Evolutionary conservation across 176 grass and related monocot species (phyloP), one percentile per base, ranked within the genome.

Genomic region (Saccharum officinarum): DNA sequence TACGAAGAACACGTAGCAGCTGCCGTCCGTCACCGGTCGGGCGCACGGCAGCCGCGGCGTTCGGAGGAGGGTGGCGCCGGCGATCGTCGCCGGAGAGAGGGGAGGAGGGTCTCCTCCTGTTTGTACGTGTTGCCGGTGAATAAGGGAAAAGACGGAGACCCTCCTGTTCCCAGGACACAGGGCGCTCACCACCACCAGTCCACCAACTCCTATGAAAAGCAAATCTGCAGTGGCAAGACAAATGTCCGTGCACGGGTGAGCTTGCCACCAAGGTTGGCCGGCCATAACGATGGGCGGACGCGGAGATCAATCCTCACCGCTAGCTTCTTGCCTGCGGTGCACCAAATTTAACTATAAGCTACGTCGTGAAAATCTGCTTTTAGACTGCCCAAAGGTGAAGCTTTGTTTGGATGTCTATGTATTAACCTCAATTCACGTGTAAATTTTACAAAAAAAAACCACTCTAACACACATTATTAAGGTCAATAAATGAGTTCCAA

Each of bases 291-390:
- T 11, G 16, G 39, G 34, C 34, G 9, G 22, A 69, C 69, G 59
- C 70, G 69, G 69, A 26, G 36, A 81, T 72, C 69, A 81, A 85
- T 80, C 34, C 47, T 61, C 28, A 39, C 82, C 87, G 10, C 67
- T 50, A 47, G 82, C 82, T 69, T 10, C 69, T 75, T 33, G 20
- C 54, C 67, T 25, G 39, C 10, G 12, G 26, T 11, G 1, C 5
- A 7, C 70, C 70, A 68, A 75, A 67, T 81, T 68, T 81, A 81
- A 70, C 42, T 39, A 5, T 38, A 18, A 65, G 62, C 62, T 65
- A 31, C 4, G 28, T 28, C 18, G 2, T 17, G 26, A 65, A 62
- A 62, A 11, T 49, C 8, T 62, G 23, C 4, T 62, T 52, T 52
- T 52, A 12, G n/a, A 10, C 10, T 62, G 10, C n/a, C 4, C 10